Base-by-base conservation (phyloP, 768 basidiomycete genomes). In the Trametopsis cervina region DNA sequence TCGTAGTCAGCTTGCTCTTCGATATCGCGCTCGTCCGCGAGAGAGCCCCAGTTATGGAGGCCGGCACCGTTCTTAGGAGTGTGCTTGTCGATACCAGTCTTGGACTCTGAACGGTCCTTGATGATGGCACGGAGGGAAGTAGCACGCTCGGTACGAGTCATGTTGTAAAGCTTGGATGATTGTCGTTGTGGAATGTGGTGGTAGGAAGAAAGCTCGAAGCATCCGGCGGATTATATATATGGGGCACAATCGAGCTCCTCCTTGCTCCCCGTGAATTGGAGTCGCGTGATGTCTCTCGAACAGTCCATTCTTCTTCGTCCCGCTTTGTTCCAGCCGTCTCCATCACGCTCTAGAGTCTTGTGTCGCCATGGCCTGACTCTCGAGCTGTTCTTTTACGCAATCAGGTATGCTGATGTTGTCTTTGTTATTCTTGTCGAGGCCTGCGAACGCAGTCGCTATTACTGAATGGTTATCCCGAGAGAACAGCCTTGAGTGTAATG, bases 61-160 rank as follows among this genome's bases (percentile, higher is more conserved):
- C 91, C 91, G 22, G 78, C 81, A 47, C 91, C 91, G 52, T 78
- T 73, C 70, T 92, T 92, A 68, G 81, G 83, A 49, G 84, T 56
- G 57, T 75, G 76, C 59, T 75, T 76, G 73, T 83, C 80, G 49
- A 83, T 73, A 45, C 89, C 90, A 35, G 81, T 77, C 68, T 82
- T 85, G 60, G 82, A 80, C 69, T 83, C 78, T 13, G 85, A 86
- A 59, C 87, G 84, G 68, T 91, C 88, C 69, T 78, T 83, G 53
- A 75, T 52, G 58, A 88, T 66, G 40, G 88, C 89, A 51, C 81
- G 78, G 43, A 83, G 85, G 62, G 75, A 83, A 38, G 76, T 60
- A 48, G 87, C 73, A 57, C 88, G 85, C 55, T 74, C 81, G 44
- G 88, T 90, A 59, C 88, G 85, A 50, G 87, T 89, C 87, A 90